Evolutionary conservation across 345 rosid genomes (phyloP), one percentile per base, ranked within the genome.

Genomic region (Tarenaya hassleriana): DNA sequence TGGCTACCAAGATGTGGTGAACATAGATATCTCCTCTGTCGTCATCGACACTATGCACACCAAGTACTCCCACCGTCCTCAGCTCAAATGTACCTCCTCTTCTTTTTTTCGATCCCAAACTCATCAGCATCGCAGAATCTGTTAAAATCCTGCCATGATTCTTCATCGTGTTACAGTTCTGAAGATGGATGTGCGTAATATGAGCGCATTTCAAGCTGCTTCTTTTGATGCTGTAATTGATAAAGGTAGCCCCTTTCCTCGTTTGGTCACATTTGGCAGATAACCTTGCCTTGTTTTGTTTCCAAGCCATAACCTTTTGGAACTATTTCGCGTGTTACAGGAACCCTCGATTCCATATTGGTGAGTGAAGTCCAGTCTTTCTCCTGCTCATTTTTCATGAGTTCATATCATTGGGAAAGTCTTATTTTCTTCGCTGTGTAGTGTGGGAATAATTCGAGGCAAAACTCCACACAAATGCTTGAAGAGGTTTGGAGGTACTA

Each of bases 271-370:
- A 20, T 33, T 20, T 15, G 29, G 29, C 29, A 2, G 3, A 24
- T 24, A 24, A 24, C 11, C 35, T 27, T 7, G 21, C 39, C 5
- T 11, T 16, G 48, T 57, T 7, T 44, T 42, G 27, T 42, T 8
- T 54, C 57, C 34, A 35, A 18, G 32, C 24, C 13, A 2, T 55
- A 29, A 60, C 57, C 12, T 13, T 19, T 55, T 47, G 34, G 45
- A 47, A 0, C 1, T 39, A 56, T 8, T 51, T 4, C 31, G 13
- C 50, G 31, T 50, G 16, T 64, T 61, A 24, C 82, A 88, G 97
- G 97, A 66, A 89, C 95, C 21, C 79, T 88, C 10, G 97, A 89
- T 71, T 89, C 97, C 27, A 69, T 89, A 59, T 62, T 85, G 84
- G 97, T 89, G 69, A 83, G 95, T 64, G 39, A 35, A 10, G 44